Evolutionary conservation across 225 moss, liverwort and hornwort species (phyloP).

Genomic region (Physcomitrium patens): DNA sequence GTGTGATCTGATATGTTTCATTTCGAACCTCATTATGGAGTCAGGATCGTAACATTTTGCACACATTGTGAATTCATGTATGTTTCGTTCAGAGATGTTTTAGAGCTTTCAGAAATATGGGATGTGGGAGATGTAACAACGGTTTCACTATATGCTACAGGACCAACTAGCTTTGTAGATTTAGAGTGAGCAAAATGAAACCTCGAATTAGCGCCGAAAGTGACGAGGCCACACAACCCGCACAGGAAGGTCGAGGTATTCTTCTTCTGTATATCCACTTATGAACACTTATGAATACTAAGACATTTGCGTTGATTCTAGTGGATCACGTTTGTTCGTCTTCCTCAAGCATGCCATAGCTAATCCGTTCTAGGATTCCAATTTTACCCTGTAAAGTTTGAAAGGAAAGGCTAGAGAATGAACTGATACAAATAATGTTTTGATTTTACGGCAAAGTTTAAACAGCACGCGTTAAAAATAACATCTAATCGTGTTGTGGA

Average conservation of each 20-base stretch:
- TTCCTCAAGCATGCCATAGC: conserved; percentile 20
- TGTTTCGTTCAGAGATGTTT: neutral
- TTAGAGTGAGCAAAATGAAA: conserved; percentile 46
- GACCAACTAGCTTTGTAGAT: conserved; percentile 27
- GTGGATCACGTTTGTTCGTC: conserved; percentile 2
- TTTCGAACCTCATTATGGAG: conserved; percentile 10
- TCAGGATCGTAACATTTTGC: conserved; percentile 1
- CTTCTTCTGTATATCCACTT: conserved; percentile 18
- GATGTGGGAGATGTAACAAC: conserved; percentile 9
- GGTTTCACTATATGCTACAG: conserved; percentile 31
- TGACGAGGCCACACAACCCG: conserved; percentile 43
- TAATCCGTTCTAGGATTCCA: neutral
- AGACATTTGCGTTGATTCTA: conserved; percentile 20
- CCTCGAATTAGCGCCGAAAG: conserved; percentile 49
- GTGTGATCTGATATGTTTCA: conserved; percentile 6
- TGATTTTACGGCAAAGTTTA: neutral
- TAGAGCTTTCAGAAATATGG: conserved; percentile 23
- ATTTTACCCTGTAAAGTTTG: conserved; percentile 14
- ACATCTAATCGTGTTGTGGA: conserved; percentile 26
- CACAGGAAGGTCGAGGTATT: conserved; percentile 50
- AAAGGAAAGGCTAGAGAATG: conserved; percentile 2
- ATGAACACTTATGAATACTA: neutral
- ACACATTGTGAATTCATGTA: conserved; percentile 23
- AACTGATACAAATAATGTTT: conserved; percentile 1
- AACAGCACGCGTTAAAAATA: conserved; percentile 13